Percentiles rank a stretch among this genome's conserved stretches.
phyloP scores from a whole-genome alignment of 805 yeast genomes.

The Candida argentea region DNA sequence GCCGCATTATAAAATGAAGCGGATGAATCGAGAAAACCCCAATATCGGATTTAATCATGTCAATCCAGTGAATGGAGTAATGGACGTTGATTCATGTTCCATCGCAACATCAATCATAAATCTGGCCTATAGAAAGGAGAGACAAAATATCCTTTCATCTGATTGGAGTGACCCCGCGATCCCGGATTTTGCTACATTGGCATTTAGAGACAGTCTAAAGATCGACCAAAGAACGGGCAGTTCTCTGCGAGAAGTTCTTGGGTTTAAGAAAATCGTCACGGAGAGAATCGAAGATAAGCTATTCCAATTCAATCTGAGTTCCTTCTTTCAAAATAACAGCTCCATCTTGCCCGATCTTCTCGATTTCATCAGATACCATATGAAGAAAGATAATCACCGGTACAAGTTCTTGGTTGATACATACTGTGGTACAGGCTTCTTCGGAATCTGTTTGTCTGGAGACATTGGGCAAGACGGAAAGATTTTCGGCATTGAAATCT shows the following conservation, averaged over 20 bases:
- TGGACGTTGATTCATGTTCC: conserved; percentile 28
- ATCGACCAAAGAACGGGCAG: conserved; percentile 22
- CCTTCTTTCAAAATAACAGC: conserved; percentile 33
- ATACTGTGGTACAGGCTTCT: conserved; percentile 38
- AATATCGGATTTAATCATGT: conserved; percentile 24
- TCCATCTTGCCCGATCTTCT: conserved; percentile 25
- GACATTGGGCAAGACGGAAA: conserved; percentile 19
- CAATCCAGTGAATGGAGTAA: conserved; percentile 10
- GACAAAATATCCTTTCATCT: conserved; percentile 4
- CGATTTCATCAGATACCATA: conserved; percentile 17
- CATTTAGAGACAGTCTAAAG: conserved; percentile 24
- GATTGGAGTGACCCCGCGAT: too few relatives aligned
- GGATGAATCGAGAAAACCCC: conserved; percentile 2
- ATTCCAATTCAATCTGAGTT: conserved; percentile 28
- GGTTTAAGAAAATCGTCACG: conserved; percentile 19
- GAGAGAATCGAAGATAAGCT: conserved; percentile 24
- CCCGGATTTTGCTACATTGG: conserved; percentile 9
- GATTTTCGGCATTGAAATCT: conserved; percentile 33
- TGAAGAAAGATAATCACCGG: conserved; percentile 4
- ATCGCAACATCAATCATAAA: conserved; percentile 27
- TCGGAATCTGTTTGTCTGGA: conserved; percentile 27
- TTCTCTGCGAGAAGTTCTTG: too few relatives aligned
- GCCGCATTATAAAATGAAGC: conserved; percentile 22
- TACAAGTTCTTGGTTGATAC: conserved; percentile 28
- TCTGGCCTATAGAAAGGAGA: conserved; percentile 9